A percentile compares a stretch with the other conserved stretches of the same genome.
Conservation (phyloP, 495 filamentous ascomycete species). For the Aeminium ludgeri region DNA sequence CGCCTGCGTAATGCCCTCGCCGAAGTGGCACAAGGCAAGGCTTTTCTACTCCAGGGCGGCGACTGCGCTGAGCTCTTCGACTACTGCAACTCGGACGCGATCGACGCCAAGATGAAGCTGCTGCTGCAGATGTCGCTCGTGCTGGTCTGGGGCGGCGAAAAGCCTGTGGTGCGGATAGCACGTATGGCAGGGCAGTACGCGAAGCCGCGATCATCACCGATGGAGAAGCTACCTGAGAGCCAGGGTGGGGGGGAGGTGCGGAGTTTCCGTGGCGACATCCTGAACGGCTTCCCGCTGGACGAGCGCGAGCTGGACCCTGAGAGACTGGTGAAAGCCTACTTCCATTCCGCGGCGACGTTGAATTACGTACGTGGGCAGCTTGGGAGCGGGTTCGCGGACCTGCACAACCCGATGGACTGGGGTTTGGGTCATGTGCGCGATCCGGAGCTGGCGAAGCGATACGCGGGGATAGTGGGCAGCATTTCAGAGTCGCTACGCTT, state of each 20-base stretch:
- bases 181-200: conserved; percentile 96
- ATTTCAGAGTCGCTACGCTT: conserved; percentile 85
- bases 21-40: conserved; percentile 81
- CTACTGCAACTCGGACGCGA: conserved; percentile 74
- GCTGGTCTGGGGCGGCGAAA: conserved; percentile 75
- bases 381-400: conserved; percentile 75
- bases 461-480: conserved; percentile 62
- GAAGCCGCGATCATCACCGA: conserved; percentile 81
- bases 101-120: conserved; percentile 92
- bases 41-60: conserved; percentile 88
- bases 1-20: conserved; percentile 57
- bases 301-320: conserved; percentile 64
- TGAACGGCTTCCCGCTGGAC: conserved; percentile 66
- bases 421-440: conserved; percentile 83
- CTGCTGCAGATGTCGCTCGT: conserved; percentile 91
- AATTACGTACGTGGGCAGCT: conserved; percentile 81
- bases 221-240: conserved; percentile 35
- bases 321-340: conserved; percentile 79
- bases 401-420: conserved; percentile 91
- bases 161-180: conserved; percentile 84
- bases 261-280: conserved; percentile 84
- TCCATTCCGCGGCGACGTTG: conserved; percentile 81
- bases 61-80: conserved; percentile 96
- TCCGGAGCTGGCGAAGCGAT: conserved; percentile 63
- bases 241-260: conserved; percentile 66